Evolutionary conservation across 768 basidiomycete species (phyloP).

Genomic region (Hypholoma sublateritium): DNA sequence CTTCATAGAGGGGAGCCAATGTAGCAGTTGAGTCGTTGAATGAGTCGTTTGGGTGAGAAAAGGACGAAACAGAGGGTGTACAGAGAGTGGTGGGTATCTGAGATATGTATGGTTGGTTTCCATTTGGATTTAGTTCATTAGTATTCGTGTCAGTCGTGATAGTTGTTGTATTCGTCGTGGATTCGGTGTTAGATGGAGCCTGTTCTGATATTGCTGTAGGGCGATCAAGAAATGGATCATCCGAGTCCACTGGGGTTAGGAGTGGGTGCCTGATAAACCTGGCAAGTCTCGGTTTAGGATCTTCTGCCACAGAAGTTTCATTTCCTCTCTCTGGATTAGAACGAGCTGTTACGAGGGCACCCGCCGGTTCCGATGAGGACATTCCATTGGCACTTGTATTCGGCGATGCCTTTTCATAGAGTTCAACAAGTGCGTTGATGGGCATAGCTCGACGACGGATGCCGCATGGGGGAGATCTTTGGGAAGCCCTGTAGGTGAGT

Average conservation of each 20-base stretch:
- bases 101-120: neutral
- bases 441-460: slow-evolving; percentile 22
- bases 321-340: slow-evolving; percentile 1
- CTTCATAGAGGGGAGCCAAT: neutral
- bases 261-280: slow-evolving; percentile 18
- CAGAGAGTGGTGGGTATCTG: neutral
- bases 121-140: neutral
- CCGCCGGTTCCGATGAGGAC: too few relatives aligned
- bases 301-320: neutral
- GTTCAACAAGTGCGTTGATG: slow-evolving; percentile 34
- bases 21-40: neutral
- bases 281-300: slow-evolving; percentile 18
- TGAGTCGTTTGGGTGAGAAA: neutral
- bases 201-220: neutral
- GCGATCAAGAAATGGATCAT: neutral
- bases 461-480: slow-evolving; percentile 12
- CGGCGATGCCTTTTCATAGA: slow-evolving; percentile 25
- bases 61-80: neutral
- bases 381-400: neutral
- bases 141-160: slow-evolving; percentile 14
- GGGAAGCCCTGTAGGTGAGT: too few relatives aligned
- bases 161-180: slow-evolving; percentile 1
- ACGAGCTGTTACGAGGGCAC: neutral
- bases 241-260: neutral
- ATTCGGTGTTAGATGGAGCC: neutral